phyloP scores from a whole-genome alignment of 2,329 filamentous ascomycete species.

The Pyricularia sp. region DNA sequence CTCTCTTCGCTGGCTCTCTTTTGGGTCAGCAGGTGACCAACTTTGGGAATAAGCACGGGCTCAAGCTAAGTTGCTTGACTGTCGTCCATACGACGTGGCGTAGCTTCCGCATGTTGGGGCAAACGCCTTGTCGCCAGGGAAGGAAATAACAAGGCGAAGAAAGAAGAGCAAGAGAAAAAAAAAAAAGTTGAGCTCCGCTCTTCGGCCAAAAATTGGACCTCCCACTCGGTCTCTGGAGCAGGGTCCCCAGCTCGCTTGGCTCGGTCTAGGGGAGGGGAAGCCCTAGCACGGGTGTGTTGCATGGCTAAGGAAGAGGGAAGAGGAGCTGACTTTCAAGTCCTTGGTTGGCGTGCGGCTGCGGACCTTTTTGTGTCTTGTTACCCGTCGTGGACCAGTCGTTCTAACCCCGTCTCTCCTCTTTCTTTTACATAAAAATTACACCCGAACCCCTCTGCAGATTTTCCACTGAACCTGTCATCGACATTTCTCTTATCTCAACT shows the following conservation, averaged over 20 bases:
- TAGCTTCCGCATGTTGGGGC: background rate
- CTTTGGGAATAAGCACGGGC: background rate
- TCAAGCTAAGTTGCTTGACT: background rate
- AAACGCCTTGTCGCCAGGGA: background rate
- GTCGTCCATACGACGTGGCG: background rate
- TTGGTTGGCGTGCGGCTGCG: background rate
- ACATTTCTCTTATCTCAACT: conserved; percentile 23
- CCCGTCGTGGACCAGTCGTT: background rate
- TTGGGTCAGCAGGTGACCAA: background rate
- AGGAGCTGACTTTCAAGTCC: background rate
- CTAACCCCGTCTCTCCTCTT: conserved; percentile 18
- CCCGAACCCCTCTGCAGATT: conserved; percentile 23
- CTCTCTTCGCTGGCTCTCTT: background rate
- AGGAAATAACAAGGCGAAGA: background rate
- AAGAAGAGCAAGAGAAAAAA: conserved; percentile 7
- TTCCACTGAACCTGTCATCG: conserved; percentile 26
- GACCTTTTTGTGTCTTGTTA: background rate
- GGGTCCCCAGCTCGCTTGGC: background rate
- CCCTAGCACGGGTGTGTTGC: conserved; percentile 1
- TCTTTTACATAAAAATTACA: conserved; percentile 33
- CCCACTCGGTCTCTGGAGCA: background rate
- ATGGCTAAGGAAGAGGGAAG: background rate
- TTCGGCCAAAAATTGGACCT: background rate
- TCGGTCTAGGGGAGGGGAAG: conserved; percentile 2
- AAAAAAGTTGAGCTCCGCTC: conserved; percentile 1